Percentiles rank a stretch among this genome's conserved stretches.
Conservation (phyloP, 1,139 yeast genomes). For the Yamadazyma diddensiae region DNA sequence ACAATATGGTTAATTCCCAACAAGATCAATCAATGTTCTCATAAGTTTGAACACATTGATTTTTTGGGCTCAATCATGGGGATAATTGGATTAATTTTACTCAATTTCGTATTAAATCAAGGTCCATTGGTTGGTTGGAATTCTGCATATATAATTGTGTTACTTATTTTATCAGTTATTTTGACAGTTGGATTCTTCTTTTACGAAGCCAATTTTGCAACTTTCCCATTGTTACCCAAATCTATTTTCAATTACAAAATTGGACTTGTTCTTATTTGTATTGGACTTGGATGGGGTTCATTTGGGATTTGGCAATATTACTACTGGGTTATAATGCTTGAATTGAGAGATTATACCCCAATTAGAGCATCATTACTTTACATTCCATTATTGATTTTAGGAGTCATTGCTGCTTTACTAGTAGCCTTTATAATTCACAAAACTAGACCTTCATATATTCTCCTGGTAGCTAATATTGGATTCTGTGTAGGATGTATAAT, state of each 20-base stretch:
- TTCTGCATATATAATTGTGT: conserved; percentile 41
- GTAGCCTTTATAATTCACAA: conserved; percentile 41
- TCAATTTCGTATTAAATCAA: conserved; percentile 55
- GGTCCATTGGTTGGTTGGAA: conserved; percentile 55
- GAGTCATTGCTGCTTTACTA: conserved; percentile 43
- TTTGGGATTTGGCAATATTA: conserved; percentile 53
- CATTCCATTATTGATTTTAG: conserved; percentile 44
- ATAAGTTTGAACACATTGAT: conserved; percentile 28
- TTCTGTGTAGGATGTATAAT: conserved; percentile 48
- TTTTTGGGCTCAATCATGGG: conserved; percentile 46
- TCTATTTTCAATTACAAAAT: conserved; percentile 37
- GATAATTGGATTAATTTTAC: conserved; percentile 43
- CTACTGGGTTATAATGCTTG: conserved; percentile 41
- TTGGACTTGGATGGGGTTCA: conserved; percentile 55
- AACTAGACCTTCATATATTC: conserved; percentile 43
- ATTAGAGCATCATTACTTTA: conserved; percentile 43
- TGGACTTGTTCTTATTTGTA: conserved; percentile 33
- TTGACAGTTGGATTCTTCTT: conserved; percentile 30
- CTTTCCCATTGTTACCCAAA: conserved; percentile 45
- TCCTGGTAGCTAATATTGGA: conserved; percentile 41
- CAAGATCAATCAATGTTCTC: conserved; percentile 6
- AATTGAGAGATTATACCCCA: conserved; percentile 44
- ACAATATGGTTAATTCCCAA: conserved; percentile 36
- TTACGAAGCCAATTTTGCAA: conserved; percentile 24
- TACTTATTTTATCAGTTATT: conserved; percentile 40